Conservation (phyloP, 1,139 yeast species). For the Geotrichum phurueaensis region DNA sequence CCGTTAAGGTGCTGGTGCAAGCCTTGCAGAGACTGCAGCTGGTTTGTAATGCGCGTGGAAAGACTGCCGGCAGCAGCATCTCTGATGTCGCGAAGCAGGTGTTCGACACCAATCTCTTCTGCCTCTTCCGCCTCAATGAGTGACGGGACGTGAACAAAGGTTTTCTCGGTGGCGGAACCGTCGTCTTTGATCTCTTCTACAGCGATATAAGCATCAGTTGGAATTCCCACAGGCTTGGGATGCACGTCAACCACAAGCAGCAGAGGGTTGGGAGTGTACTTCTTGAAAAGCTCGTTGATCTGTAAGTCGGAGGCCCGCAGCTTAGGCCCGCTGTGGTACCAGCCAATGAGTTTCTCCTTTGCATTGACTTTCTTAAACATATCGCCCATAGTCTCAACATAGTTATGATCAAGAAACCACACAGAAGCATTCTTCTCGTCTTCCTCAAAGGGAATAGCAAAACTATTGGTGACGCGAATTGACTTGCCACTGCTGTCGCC, state of each 20-base stretch:
- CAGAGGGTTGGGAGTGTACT: conserved; percentile 75
- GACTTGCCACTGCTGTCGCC: conserved; percentile 55
- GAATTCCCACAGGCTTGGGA: conserved; percentile 75
- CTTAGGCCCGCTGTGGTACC: conserved; percentile 98
- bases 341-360: conserved; percentile 89
- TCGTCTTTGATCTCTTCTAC: conserved; percentile 94
- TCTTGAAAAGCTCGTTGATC: conserved; percentile 84
- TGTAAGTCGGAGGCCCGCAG: conserved; percentile 80
- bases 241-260: conserved; percentile 88
- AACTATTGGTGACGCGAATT: conserved; percentile 45
- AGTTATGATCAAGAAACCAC: conserved; percentile 97
- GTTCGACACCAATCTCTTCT: conserved; percentile 98
- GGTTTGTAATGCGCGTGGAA: conserved; percentile 80
- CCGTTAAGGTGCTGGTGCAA: conserved; percentile 74
- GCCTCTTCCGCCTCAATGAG: conserved; percentile 97
- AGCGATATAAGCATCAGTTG: conserved; percentile 92
- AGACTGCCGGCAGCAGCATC: conserved; percentile 96
- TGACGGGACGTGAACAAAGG: conserved; percentile 90
- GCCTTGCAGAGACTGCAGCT: conserved; percentile 81
- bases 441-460: conserved; percentile 88
- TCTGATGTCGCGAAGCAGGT: conserved; percentile 83
- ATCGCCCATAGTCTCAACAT: conserved; percentile 92
- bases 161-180: conserved; percentile 90
- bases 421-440: conserved; percentile 90
- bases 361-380: conserved; percentile 98